phyloP scores from a whole-genome alignment of 2,329 filamentous ascomycete genomes.

The Grosmannia serpens region DNA sequence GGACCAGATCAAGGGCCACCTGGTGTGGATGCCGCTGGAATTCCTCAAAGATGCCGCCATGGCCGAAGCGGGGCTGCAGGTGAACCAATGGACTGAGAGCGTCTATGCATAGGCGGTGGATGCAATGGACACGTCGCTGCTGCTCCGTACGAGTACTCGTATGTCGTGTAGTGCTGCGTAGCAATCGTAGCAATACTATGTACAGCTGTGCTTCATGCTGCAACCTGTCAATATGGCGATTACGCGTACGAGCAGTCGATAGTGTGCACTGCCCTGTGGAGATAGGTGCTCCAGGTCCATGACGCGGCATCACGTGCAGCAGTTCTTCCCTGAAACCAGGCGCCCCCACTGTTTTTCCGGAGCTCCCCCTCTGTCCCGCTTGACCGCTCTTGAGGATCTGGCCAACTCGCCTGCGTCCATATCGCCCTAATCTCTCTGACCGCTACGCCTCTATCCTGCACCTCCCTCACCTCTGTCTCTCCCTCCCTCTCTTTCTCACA shows the following conservation, averaged over 20 bases:
- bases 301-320: constrained; percentile 9
- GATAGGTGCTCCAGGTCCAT: not conserved
- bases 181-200: not conserved
- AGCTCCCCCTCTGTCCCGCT: not conserved
- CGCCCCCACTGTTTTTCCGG: not conserved
- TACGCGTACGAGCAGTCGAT: not conserved
- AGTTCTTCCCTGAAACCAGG: not conserved
- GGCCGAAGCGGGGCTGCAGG: constrained; percentile 77
- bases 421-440: not conserved
- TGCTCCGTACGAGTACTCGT: too few relatives aligned
- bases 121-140: not conserved
- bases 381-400: not conserved
- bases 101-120: constrained; percentile 52
- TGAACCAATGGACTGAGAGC: constrained; percentile 81
- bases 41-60: constrained; percentile 77
- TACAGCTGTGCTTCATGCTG: not conserved
- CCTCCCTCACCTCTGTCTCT: not conserved
- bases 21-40: constrained; percentile 91
- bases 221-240: too few relatives aligned
- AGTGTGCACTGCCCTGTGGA: not conserved
- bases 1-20: constrained; percentile 70
- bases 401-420: not conserved
- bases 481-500: not conserved
- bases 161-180: not conserved
- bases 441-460: not conserved